Conservation (phyloP, 2,329 filamentous ascomycete species). For the Fusarium anguioides region DNA sequence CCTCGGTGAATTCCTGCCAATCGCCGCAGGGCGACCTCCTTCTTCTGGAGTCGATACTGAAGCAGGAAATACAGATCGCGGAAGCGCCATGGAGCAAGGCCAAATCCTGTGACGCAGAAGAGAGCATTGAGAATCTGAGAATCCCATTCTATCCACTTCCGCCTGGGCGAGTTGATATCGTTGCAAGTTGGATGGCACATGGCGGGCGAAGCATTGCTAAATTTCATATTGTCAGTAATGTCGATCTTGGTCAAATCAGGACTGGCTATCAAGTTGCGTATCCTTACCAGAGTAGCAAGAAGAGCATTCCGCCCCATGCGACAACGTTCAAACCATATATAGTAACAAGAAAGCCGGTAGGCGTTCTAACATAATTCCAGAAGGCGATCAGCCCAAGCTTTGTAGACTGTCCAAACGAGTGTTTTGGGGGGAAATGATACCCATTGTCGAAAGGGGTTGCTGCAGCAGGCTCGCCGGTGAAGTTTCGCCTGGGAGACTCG, state of each 20-base stretch:
- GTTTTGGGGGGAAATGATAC: slow-evolving; percentile 72
- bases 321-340: slow-evolving; percentile 86
- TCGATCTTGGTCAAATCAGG: neutral
- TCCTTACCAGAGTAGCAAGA: slow-evolving; percentile 79
- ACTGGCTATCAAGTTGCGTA: neutral
- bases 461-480: slow-evolving; percentile 41
- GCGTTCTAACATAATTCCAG: slow-evolving; percentile 79
- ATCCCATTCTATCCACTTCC: slow-evolving; percentile 86
- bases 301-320: slow-evolving; percentile 92
- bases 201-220: slow-evolving; percentile 60
- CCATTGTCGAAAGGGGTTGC: slow-evolving; percentile 67
- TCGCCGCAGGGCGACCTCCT: slow-evolving; percentile 68
- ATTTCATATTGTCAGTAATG: slow-evolving; percentile 18
- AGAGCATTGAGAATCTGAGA: slow-evolving; percentile 82
- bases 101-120: slow-evolving; percentile 89
- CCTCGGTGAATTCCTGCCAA: slow-evolving; percentile 78
- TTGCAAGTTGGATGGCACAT: slow-evolving; percentile 80
- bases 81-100: slow-evolving; percentile 85
- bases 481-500: slow-evolving; percentile 12
- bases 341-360: slow-evolving; percentile 79
- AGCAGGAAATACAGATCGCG: slow-evolving; percentile 81
- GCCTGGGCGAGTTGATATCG: slow-evolving; percentile 78
- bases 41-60: slow-evolving; percentile 67
- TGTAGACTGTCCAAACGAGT: slow-evolving; percentile 69
- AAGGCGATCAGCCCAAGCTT: slow-evolving; percentile 69